Evolutionary conservation across 2,329 filamentous ascomycete genomes (phyloP), one percentile per base, ranked within the genome.

Genomic region (Grosmannia huntii): DNA sequence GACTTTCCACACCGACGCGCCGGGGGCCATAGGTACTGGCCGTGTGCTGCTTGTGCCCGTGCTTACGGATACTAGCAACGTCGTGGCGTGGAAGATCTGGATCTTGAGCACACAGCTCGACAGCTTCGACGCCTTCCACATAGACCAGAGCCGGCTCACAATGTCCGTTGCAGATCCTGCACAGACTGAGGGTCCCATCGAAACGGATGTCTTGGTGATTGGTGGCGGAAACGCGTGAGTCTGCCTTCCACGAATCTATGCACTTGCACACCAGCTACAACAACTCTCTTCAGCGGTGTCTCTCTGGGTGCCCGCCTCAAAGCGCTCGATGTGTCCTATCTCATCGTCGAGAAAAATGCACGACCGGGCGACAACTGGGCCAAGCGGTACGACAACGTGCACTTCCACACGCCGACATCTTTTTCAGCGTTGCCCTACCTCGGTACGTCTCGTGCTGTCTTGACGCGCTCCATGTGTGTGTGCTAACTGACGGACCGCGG

Each of bases 151-250:
- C 50, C 27, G 11, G 2, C 56, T 58, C 21, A 49, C 31, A 31
- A 25, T 16, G 14, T 41, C 56, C 6, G 51, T 50, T 0, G 14
- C 6, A 3, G 36, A 33, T 6, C 14, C 27, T 10, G 31, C 6
- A 4, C 10, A 10, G 6, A n/a, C 16, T 11, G 50, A 57, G 16
- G 38, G 49, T 9, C 25, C 27, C 11, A 54, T 58, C 16, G 56
- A 58, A 19, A 58, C 56, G 3, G 56, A 58, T n/a, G 56, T 58
- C 6, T 16, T 58, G 1, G 50, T 58, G 11, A 36, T 58, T 53
- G 56, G 56, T n/a, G 56, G 56, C n/a, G 56, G 56, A 5, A 58
- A 58, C 28, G 50, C 49, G 56, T 57, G 23, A 31, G 56, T 41
- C 16, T 25, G 9, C 19, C 12, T 21, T 12, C 12, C 11, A 23